Evolutionary conservation across 78 protist genomes (phyloP).

Genomic region (Tieghemostelium lacteum): DNA sequence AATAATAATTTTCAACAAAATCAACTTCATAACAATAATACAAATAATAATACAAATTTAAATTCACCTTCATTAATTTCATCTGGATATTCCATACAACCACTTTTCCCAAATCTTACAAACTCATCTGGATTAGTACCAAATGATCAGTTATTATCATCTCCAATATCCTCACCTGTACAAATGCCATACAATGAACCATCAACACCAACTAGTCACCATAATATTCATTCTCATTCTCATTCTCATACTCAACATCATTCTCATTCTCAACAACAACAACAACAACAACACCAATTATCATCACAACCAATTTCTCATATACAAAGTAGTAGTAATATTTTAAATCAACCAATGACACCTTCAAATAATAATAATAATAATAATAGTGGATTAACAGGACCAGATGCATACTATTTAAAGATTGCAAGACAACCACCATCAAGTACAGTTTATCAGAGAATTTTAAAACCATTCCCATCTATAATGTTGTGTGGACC

Average conservation of each 20-base stretch:
- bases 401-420: slow-evolving; percentile 34
- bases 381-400: too few relatives aligned
- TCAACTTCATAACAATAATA: too few relatives aligned
- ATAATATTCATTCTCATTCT: neutral
- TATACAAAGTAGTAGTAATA: neutral
- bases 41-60: neutral
- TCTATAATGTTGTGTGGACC: slow-evolving; percentile 83
- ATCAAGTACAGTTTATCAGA: slow-evolving; percentile 80
- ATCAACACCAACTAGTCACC: neutral
- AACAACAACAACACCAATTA: slow-evolving; percentile 14
- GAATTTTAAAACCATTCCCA: slow-evolving; percentile 88
- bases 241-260: neutral
- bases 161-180: slow-evolving; percentile 25
- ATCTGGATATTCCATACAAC: too few relatives aligned
- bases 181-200: neutral
- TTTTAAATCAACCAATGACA: neutral
- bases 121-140: neutral
- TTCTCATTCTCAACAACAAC: neutral
- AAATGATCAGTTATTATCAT: neutral
- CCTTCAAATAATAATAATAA: too few relatives aligned
- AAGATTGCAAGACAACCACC: slow-evolving; percentile 88
- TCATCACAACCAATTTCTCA: neutral
- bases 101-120: neutral
- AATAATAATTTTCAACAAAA: neutral
- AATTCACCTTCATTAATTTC: too few relatives aligned